Evolutionary conservation across 164 flowering plant genomes (phyloP).

Genomic region (Akebia trifoliata): DNA sequence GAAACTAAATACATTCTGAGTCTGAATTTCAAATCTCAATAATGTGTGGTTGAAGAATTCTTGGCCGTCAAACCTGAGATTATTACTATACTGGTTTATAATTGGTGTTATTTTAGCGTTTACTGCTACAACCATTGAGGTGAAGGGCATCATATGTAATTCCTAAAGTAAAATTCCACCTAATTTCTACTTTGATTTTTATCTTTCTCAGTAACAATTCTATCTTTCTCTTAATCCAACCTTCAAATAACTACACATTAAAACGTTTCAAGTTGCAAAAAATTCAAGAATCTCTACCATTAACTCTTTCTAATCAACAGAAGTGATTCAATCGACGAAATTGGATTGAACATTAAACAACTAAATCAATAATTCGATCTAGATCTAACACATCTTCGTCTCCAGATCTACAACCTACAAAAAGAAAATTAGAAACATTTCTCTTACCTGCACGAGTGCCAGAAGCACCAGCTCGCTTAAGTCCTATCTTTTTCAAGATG

Average conservation of each 20-base stretch:
- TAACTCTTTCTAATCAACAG: not conserved
- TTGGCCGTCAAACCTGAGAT: too few relatives aligned
- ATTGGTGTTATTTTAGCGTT: too few relatives aligned
- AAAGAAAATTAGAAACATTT: not conserved
- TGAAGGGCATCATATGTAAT: too few relatives aligned
- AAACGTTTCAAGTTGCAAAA: not conserved
- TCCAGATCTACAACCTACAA: not conserved
- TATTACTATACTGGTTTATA: too few relatives aligned
- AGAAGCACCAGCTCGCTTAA: conserved; percentile 56
- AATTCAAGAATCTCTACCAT: not conserved
- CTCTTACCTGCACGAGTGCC: conserved; percentile 68
- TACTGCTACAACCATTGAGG: too few relatives aligned
- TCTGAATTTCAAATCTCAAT: too few relatives aligned
- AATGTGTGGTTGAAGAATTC: too few relatives aligned
- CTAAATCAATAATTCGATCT: not conserved
- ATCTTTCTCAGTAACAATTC: not conserved
- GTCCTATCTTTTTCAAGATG: conserved; percentile 80
- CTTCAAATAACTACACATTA: not conserved
- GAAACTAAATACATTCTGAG: too few relatives aligned
- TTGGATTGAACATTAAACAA: not conserved
- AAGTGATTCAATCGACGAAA: not conserved
- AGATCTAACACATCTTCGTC: not conserved
- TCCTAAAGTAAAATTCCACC: too few relatives aligned
- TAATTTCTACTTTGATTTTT: too few relatives aligned
- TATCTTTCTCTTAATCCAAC: not conserved